These are phyloP conservation scores for Tulasnella calospora DNA, from an alignment of 768 basidiomycete species.

Conservation along the genomic window DNA sequence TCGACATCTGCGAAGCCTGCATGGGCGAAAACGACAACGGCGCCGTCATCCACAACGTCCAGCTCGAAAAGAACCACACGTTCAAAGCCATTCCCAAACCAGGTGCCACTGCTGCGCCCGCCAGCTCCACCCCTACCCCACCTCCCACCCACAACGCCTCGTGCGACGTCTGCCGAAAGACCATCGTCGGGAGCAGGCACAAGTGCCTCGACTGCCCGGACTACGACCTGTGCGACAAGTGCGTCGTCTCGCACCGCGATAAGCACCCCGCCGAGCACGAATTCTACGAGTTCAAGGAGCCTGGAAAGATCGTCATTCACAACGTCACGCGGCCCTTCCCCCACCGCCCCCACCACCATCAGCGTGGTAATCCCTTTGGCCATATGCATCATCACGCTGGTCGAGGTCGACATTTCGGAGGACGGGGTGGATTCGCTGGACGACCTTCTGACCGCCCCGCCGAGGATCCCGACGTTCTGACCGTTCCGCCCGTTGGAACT, in stretches of 20 bases:
- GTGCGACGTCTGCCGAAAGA: slow-evolving; percentile 60
- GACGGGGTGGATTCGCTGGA: neutral
- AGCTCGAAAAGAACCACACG: slow-evolving; percentile 17
- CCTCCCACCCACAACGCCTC: slow-evolving; percentile 28
- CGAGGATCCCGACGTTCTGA: neutral
- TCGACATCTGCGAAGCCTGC: slow-evolving; percentile 28
- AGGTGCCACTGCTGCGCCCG: too few relatives aligned
- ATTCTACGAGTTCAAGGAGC: slow-evolving; percentile 63
- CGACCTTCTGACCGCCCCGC: neutral
- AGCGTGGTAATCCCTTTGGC: neutral
- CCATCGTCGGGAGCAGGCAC: slow-evolving; percentile 61
- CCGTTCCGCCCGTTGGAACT: neutral
- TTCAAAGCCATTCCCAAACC: slow-evolving; percentile 17
- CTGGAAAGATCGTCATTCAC: slow-evolving; percentile 62
- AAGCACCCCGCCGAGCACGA: slow-evolving; percentile 44
- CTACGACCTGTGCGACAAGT: slow-evolving; percentile 64
- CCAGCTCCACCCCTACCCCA: slow-evolving; percentile 14
- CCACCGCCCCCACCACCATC: neutral
- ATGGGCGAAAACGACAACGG: slow-evolving; percentile 25
- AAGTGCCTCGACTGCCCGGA: slow-evolving; percentile 77
- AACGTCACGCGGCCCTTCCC: slow-evolving; percentile 39
- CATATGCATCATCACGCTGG: neutral
- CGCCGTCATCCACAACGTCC: slow-evolving; percentile 12
- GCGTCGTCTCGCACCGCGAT: slow-evolving; percentile 45
- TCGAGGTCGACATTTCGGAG: neutral